Evolutionary conservation across 2,329 filamentous ascomycete species (phyloP).

Genomic region (Coniochaeta pulveracea): DNA sequence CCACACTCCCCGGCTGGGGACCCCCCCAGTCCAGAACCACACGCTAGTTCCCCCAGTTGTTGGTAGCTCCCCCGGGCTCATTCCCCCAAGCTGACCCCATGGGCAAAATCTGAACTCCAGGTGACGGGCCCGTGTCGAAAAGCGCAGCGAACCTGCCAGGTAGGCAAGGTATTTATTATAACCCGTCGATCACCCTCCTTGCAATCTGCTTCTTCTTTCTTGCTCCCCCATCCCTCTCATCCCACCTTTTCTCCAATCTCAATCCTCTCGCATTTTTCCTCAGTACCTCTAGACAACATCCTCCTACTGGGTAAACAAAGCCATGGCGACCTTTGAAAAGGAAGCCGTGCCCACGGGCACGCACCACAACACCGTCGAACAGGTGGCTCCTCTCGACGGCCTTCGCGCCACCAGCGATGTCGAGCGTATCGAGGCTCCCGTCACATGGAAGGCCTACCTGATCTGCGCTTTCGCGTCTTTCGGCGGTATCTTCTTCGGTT

Average conservation of each 20-base stretch:
- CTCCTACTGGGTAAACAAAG: conserved; percentile 1
- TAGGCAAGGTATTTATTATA: no score
- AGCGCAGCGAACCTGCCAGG: no score
- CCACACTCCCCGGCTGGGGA: no score
- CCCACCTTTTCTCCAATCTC: background rate
- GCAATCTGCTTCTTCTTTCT: conserved; percentile 1
- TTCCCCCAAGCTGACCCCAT: no score
- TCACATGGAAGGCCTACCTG: conserved; percentile 57
- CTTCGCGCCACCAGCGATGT: conserved; percentile 38
- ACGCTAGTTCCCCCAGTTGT: no score
- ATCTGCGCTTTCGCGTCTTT: conserved; percentile 62
- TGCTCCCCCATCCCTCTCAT: conserved; percentile 1
- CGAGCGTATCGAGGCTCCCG: conserved; percentile 52
- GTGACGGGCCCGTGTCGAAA: no score
- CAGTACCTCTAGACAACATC: conserved; percentile 3
- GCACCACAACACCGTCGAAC: conserved; percentile 4
- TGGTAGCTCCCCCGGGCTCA: no score
- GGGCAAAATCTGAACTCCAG: no score
- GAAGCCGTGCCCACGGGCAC: conserved; percentile 3
- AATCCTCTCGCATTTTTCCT: background rate
- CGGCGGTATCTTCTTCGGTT: conserved; percentile 68
- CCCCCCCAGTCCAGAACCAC: no score
- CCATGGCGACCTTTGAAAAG: conserved; percentile 3
- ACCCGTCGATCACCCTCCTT: conserved; percentile 1
- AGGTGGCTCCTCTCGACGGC: no score